Evolutionary conservation across 192 early-diverging fungal species (phyloP).

Genomic region (Coemansia sp.): DNA sequence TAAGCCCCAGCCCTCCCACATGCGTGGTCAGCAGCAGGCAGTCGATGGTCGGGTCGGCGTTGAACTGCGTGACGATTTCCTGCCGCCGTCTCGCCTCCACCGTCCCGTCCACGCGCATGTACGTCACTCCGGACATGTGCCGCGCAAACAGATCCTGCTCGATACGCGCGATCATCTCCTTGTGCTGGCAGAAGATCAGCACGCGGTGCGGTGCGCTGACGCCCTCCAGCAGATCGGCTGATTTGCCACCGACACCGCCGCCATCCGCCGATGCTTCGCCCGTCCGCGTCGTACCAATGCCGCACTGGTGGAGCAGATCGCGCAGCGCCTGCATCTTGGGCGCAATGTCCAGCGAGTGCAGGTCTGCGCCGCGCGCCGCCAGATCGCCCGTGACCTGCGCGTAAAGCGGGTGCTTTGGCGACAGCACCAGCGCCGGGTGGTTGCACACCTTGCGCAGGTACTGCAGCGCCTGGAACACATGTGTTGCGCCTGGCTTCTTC

Average conservation of each 20-base stretch:
- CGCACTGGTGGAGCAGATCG: constrained; percentile 91
- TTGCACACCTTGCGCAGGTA: constrained; percentile 95
- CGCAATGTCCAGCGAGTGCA: constrained; percentile 60
- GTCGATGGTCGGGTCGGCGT: constrained; percentile 94
- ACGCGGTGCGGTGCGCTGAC: constrained; percentile 86
- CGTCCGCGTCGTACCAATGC: constrained; percentile 73
- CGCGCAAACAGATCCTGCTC: constrained; percentile 85
- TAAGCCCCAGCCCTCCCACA: constrained; percentile 96
- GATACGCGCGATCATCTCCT: constrained; percentile 96
- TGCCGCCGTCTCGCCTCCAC: constrained; percentile 83
- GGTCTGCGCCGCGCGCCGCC: constrained; percentile 46
- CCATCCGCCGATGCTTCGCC: neutral
- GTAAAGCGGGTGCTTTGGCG: constrained; percentile 86
- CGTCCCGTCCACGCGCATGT: constrained; percentile 91
- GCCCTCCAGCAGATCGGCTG: constrained; percentile 6
- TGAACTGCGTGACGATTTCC: constrained; percentile 92
- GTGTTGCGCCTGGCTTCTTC: constrained; percentile 59
- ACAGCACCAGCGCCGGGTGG: constrained; percentile 90
- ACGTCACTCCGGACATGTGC: constrained; percentile 86
- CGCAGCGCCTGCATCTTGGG: constrained; percentile 90
- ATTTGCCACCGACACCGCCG: neutral
- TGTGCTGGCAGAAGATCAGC: constrained; percentile 95
- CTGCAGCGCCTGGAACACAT: constrained; percentile 98
- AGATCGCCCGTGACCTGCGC: constrained; percentile 65
- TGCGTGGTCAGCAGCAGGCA: constrained; percentile 93